Evolutionary conservation across 2,329 filamentous ascomycete genomes (phyloP), one percentile per base, ranked within the genome.

Genomic region (Tolypocladium guangdongense): DNA sequence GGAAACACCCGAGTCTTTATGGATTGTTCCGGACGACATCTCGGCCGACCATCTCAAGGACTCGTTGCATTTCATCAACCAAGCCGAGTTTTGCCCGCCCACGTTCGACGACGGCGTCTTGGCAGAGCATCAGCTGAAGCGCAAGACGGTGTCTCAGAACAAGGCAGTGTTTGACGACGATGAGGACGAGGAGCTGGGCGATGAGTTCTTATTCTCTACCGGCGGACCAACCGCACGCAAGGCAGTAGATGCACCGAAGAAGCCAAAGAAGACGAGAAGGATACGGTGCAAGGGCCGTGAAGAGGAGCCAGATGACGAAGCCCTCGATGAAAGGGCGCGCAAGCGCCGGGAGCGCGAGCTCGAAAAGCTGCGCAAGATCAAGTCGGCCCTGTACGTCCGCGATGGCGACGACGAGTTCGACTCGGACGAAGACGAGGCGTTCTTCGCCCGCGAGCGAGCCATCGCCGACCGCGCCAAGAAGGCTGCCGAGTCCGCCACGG

Each of bases 331-430:
- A 58, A 80, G 79, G 53, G 82, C 83, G 14, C 76, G 78, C 14
- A 79, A 76, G 52, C 77, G 85, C 38, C 78, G 81, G 52, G 76
- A 84, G 51, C 86, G 81, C 59, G 84, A 95, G 59, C 73, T 81
- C n/a, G 89, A 91, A 63, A 90, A 90, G 69, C 78, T 83, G 49
- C 75, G 76, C 35, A 87, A 86, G 65, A 87, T 93, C 71, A 97
- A 96, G 75, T 95, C 88, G 62, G 84, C 85, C 27, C 71, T 92
- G 39, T 92, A 84, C 62, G 87, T 99, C 50, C 81, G 86, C 54
- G 84, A 86, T 38, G 90, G 87, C 59, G 93, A 97, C 65, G 93
- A 97, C 52, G 90, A 96, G 60, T 85, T 80, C n/a, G 90, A 96
- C 63, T 83, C 80, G 36, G 89, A 90, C 48, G 80, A 82, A 54